A percentile compares a stretch with the other conserved stretches of the same genome.
Evolutionary conservation across 129 eudicot species (phyloP).

Genomic region (Chrysanthemum seticuspe): DNA sequence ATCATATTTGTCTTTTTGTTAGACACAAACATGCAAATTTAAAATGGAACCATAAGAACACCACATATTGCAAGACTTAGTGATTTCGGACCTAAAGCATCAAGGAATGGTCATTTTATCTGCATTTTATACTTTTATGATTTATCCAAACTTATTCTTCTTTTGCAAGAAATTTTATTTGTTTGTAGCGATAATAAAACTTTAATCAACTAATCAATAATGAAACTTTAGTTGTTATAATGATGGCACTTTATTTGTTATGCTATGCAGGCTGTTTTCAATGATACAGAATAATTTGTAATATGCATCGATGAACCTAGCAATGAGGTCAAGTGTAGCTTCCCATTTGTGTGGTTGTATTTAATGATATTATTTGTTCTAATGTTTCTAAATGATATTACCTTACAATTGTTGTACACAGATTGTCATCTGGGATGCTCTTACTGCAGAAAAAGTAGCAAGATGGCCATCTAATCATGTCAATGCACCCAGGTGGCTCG

Average conservation of each 20-base stretch:
- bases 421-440: constrained; percentile 89
- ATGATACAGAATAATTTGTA: constrained; percentile 71
- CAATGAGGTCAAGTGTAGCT: constrained; percentile 61
- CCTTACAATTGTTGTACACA: constrained; percentile 21
- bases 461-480: constrained; percentile 76
- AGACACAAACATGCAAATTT: not conserved
- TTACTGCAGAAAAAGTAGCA: constrained; percentile 76
- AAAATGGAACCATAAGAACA: not conserved
- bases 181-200: not conserved
- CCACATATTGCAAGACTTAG: not conserved
- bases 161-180: not conserved
- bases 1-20: not conserved
- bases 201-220: no score
- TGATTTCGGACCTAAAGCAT: not conserved
- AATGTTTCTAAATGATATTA: not conserved
- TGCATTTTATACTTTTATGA: not conserved
- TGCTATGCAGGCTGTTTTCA: constrained; percentile 69
- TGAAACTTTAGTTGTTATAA: no score
- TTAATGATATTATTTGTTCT: constrained; percentile 2
- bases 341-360: not conserved
- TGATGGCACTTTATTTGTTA: not conserved
- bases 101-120: not conserved
- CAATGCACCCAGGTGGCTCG: constrained; percentile 83
- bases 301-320: constrained; percentile 68
- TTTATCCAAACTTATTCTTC: not conserved